Evolutionary conservation across 1,284 basidiomycete genomes (phyloP).

Genomic region (Wolfiporia cocos): DNA sequence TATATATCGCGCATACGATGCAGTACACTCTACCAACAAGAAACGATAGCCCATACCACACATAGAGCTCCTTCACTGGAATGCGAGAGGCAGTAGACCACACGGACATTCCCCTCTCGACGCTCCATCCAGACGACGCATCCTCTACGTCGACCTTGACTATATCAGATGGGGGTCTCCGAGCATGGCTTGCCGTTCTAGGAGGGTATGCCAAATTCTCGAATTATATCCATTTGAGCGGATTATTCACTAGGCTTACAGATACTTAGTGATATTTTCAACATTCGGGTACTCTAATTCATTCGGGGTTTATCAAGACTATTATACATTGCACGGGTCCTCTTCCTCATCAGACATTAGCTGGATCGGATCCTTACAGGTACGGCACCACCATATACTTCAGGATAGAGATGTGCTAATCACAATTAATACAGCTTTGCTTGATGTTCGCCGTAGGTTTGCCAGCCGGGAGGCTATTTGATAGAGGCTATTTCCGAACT

Average conservation of each 20-base stretch:
- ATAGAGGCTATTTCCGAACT: conserved; percentile 17
- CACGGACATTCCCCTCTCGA: too few relatives aligned
- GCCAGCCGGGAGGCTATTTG: conserved; percentile 23
- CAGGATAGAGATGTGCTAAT: conserved; percentile 12
- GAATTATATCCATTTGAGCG: conserved; percentile 36
- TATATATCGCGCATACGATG: too few relatives aligned
- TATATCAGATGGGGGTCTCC: conserved; percentile 5
- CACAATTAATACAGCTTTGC: conserved; percentile 15
- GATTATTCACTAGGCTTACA: conserved; percentile 28
- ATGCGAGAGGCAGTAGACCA: too few relatives aligned
- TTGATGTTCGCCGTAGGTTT: conserved; percentile 24
- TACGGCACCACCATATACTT: conserved; percentile 12
- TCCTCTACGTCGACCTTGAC: too few relatives aligned
- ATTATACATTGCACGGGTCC: conserved; percentile 27
- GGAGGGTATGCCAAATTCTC: conserved; percentile 11
- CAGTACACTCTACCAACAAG: too few relatives aligned
- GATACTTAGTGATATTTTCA: conserved; percentile 8
- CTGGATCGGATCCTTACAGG: conserved; percentile 36
- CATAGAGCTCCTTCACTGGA: too few relatives aligned
- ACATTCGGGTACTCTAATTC: conserved; percentile 19
- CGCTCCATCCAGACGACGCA: too few relatives aligned
- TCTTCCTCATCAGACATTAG: conserved; percentile 29
- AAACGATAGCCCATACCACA: too few relatives aligned
- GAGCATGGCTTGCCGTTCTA: conserved; percentile 4
- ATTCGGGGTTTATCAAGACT: conserved; percentile 41